phyloP scores from a whole-genome alignment of 352 stramenopile genomes.

The Pythium coloratum region DNA sequence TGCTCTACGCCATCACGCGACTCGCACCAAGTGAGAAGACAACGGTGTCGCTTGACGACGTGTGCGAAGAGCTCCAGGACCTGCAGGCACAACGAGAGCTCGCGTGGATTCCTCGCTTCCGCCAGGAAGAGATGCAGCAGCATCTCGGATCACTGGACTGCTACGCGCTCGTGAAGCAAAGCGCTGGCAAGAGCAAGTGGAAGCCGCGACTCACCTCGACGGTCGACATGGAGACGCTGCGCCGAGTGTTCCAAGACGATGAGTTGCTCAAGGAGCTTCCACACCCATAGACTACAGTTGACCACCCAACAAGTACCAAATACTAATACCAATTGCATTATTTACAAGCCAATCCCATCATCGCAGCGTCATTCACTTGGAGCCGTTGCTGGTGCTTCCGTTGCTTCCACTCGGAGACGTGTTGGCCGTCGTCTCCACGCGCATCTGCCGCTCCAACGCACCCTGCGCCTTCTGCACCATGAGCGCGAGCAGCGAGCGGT shows the following conservation, averaged over 20 bases:
- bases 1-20: conserved; percentile 64
- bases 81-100: conserved; percentile 38
- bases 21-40: conserved; percentile 40
- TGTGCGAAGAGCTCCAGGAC: conserved; percentile 48
- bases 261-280: conserved; percentile 39
- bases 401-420: conserved; percentile 11
- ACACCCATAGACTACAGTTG: conserved; percentile 20
- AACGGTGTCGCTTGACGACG: conserved; percentile 41
- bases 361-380: background rate
- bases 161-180: conserved; percentile 61
- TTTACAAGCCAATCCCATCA: background rate
- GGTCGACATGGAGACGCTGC: conserved; percentile 46
- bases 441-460: conserved; percentile 72
- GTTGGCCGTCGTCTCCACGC: conserved; percentile 42
- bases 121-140: conserved; percentile 56
- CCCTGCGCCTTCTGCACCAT: conserved; percentile 80
- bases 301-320: background rate
- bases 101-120: conserved; percentile 60
- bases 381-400: conserved; percentile 1
- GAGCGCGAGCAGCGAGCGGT: conserved; percentile 68
- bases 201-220: conserved; percentile 47
- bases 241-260: conserved; percentile 47
- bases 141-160: conserved; percentile 69
- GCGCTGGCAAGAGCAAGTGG: conserved; percentile 32
- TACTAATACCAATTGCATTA: conserved; percentile 1